phyloP scores from a whole-genome alignment of 805 yeast genomes.

The Candida awuae region DNA sequence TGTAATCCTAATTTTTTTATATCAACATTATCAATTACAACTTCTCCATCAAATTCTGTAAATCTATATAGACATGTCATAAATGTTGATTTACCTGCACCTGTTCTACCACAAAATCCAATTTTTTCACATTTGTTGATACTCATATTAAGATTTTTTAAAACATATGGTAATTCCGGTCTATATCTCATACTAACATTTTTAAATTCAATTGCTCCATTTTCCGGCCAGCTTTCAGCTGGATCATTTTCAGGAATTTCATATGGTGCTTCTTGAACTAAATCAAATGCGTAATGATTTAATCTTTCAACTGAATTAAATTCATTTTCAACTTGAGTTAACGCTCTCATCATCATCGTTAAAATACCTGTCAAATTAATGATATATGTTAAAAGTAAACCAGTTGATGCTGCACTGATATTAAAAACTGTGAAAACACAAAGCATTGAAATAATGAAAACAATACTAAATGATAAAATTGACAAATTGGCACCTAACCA shows the following conservation, averaged over 20 bases:
- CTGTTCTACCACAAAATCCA: slow-evolving; percentile 85
- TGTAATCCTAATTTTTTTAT: slow-evolving; percentile 44
- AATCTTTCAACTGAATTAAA: slow-evolving; percentile 78
- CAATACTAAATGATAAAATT: slow-evolving; percentile 34
- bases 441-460: slow-evolving; percentile 44
- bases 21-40: slow-evolving; percentile 52
- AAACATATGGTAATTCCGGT: slow-evolving; percentile 52
- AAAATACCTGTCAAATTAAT: slow-evolving; percentile 50
- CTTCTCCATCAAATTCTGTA: slow-evolving; percentile 44
- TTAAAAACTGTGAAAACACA: slow-evolving; percentile 53
- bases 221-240: slow-evolving; percentile 37
- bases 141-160: slow-evolving; percentile 36
- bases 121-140: slow-evolving; percentile 55
- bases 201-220: slow-evolving; percentile 39
- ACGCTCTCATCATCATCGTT: slow-evolving; percentile 45
- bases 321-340: slow-evolving; percentile 68
- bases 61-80: slow-evolving; percentile 55
- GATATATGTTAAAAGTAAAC: slow-evolving; percentile 52
- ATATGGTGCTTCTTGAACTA: slow-evolving; percentile 62
- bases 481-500: slow-evolving; percentile 57
- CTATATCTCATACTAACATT: slow-evolving; percentile 49
- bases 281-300: slow-evolving; percentile 49
- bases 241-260: slow-evolving; percentile 38
- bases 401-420: slow-evolving; percentile 52
- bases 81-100: slow-evolving; percentile 71